phyloP scores from a whole-genome alignment of 2,329 filamentous ascomycete genomes.

The Hypoxylon sp. region DNA sequence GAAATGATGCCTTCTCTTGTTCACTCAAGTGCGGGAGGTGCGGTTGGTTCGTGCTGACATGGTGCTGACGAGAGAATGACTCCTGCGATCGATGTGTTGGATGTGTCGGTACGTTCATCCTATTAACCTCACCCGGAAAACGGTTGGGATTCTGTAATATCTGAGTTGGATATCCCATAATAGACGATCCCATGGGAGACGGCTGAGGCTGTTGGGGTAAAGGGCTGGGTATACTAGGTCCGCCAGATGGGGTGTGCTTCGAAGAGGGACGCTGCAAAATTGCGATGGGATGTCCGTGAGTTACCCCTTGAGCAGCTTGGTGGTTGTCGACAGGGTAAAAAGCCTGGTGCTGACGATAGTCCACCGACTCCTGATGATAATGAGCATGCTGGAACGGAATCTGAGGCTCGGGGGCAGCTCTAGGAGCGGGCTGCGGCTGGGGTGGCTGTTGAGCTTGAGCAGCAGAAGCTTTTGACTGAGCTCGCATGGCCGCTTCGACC shows the following conservation, averaged over 20 bases:
- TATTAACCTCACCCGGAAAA: conserved; percentile 63
- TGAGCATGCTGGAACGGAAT: conserved; percentile 45
- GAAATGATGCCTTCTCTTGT: conserved; percentile 83
- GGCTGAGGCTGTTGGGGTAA: conserved; percentile 53
- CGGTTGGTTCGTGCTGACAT: conserved; percentile 71
- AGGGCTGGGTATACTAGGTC: conserved; percentile 52
- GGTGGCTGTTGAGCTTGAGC: conserved; percentile 52
- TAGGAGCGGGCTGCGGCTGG: conserved; percentile 49
- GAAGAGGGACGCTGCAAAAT: conserved; percentile 69
- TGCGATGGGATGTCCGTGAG: conserved; percentile 64
- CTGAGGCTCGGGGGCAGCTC: conserved; percentile 40
- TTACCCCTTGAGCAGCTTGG: conserved; percentile 50
- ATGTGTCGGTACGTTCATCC: conserved; percentile 53
- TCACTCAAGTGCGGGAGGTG: conserved; percentile 84
- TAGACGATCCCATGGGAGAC: conserved; percentile 57
- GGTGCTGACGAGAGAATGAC: conserved; percentile 70
- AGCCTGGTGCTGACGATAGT: conserved; percentile 46
- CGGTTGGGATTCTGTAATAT: conserved; percentile 85
- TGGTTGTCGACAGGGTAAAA: conserved; percentile 47
- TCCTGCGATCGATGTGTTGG: conserved; percentile 62
- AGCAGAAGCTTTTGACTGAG: conserved; percentile 68
- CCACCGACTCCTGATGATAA: conserved; percentile 49
- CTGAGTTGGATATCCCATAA: conserved; percentile 73
- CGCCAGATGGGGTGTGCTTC: conserved; percentile 56
- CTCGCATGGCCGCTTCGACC: conserved; percentile 92